Percentiles rank a stretch among this genome's conserved stretches.
Evolutionary conservation across 192 early-diverging fungal species (phyloP).

Genomic region (Linderina pennispora): DNA sequence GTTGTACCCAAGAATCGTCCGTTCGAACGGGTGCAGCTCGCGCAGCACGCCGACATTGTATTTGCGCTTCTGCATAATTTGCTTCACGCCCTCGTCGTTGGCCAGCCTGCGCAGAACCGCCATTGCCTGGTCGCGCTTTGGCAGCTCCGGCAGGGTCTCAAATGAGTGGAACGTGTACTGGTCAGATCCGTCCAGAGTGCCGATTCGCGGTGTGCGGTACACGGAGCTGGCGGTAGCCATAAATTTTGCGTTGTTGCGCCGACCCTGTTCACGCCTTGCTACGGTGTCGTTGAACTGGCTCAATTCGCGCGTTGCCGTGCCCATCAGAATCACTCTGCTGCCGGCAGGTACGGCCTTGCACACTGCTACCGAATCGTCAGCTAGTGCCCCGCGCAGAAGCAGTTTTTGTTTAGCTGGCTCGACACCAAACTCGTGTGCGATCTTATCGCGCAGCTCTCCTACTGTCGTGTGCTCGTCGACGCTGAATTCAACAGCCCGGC

Average conservation of each 20-base stretch:
- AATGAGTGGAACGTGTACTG: slow-evolving; percentile 18
- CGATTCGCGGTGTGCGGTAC: not conserved
- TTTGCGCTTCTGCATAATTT: slow-evolving; percentile 24
- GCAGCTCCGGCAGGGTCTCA: slow-evolving; percentile 6
- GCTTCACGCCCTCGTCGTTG: slow-evolving; percentile 27
- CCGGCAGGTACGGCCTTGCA: slow-evolving; percentile 3
- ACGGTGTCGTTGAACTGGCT: slow-evolving; percentile 3
- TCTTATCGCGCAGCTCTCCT: slow-evolving; percentile 13
- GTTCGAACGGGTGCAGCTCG: slow-evolving; percentile 35
- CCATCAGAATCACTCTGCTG: slow-evolving; percentile 19
- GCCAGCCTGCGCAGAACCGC: slow-evolving; percentile 17
- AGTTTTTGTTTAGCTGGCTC: slow-evolving; percentile 21
- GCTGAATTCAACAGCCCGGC: slow-evolving; percentile 4
- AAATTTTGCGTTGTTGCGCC: slow-evolving; percentile 13
- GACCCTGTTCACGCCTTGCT: slow-evolving; percentile 8
- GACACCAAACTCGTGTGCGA: slow-evolving; percentile 19
- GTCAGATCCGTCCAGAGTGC: not conserved
- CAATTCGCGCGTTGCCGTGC: slow-evolving; percentile 16
- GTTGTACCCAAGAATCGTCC: slow-evolving; percentile 42
- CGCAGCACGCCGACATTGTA: slow-evolving; percentile 27
- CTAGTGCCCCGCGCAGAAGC: slow-evolving; percentile 15
- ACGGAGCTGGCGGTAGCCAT: slow-evolving; percentile 6
- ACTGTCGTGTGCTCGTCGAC: slow-evolving; percentile 6
- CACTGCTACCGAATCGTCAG: not conserved
- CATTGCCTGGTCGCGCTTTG: slow-evolving; percentile 8